Evolutionary conservation across 2,329 filamentous ascomycete genomes (phyloP).

Genomic region (Fusarium buharicum): DNA sequence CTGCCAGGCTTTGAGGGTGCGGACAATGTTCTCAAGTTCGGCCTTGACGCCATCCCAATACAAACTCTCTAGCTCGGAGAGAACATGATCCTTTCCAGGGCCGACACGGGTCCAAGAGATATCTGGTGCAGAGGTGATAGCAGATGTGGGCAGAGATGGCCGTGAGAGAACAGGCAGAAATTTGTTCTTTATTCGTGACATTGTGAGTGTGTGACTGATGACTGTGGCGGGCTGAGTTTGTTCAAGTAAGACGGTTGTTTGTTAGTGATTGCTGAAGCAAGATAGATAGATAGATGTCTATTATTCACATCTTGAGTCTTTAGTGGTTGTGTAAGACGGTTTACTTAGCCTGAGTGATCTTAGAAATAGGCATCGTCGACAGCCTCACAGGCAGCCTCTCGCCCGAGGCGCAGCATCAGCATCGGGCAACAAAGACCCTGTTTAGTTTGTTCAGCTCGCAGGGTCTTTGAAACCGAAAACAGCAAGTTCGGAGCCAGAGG

Average conservation of each 20-base stretch:
- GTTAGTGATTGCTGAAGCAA: neutral
- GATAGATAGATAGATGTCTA: neutral
- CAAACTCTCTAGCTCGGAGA: slow-evolving; percentile 29
- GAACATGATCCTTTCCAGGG: slow-evolving; percentile 27
- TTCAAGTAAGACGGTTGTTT: neutral
- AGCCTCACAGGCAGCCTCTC: slow-evolving; percentile 21
- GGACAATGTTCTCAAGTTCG: slow-evolving; percentile 41
- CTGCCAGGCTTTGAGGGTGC: slow-evolving; percentile 37
- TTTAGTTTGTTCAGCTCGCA: slow-evolving; percentile 23
- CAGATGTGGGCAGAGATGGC: slow-evolving; percentile 10
- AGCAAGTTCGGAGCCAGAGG: slow-evolving; percentile 24
- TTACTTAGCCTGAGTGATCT: neutral
- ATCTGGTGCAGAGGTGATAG: slow-evolving; percentile 31
- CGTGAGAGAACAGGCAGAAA: slow-evolving; percentile 25
- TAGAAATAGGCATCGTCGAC: neutral
- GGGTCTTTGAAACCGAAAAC: slow-evolving; percentile 16
- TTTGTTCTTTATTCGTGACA: slow-evolving; percentile 31
- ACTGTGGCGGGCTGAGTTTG: neutral
- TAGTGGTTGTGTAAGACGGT: neutral
- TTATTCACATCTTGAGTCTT: slow-evolving; percentile 4
- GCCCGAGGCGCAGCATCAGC: slow-evolving; percentile 34
- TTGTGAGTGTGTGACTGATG: neutral
- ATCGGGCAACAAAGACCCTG: slow-evolving; percentile 14
- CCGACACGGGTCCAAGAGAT: slow-evolving; percentile 27
- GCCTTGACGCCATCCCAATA: slow-evolving; percentile 40